Evolutionary conservation across 768 basidiomycete species (phyloP), one percentile per base, ranked within the genome.

Genomic region (Steccherinum ochraceum): DNA sequence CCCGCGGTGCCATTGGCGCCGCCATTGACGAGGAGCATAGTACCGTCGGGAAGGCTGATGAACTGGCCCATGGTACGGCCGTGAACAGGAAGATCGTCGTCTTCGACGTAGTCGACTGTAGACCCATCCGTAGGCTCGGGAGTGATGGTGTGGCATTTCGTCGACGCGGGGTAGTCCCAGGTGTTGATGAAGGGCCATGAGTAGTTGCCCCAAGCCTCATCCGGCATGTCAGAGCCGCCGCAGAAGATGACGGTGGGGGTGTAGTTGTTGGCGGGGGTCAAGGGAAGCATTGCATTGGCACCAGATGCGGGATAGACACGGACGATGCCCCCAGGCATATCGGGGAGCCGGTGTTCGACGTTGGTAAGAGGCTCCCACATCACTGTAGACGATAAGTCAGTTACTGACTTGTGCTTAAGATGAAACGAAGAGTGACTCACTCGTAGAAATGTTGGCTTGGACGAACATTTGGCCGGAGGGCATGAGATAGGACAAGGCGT

Each of bases 1-100:
- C 93, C 93, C 23, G 93, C 93, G 0, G 93, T 95, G 12, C 93
- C 93, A 58, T 91, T 92, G 11, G 63, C 45, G 13, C 77, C 93
- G 52, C 93, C 93, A 64, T 94, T 94, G 58, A 92, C 68, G 48
- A 93, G 76, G 19, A 92, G 72, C n/a, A 93, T 50, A 26, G 79
- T 86, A 5, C 84, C 86, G 44, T 89, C 81, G 0, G 92, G 83
- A 5, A 96, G 83, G 35, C 78, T 76, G 67, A 94, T 83, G 64
- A 95, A 92, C 63, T 92, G 89, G 10, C 93, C 90, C 93, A 97
- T 97, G 23, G 87, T 89, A 18, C 92, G 79, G 0, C 81, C 79
- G 53, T 83, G 75, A 7, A 80, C 71, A 76, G 93, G 81, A 52
- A 80, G 66, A 55, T 94, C 92, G 52, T 92, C 91, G 52, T 92